These are phyloP conservation scores for Mikania micrantha DNA, from an alignment of 129 eudicot species.

Conservation along the genomic window DNA sequence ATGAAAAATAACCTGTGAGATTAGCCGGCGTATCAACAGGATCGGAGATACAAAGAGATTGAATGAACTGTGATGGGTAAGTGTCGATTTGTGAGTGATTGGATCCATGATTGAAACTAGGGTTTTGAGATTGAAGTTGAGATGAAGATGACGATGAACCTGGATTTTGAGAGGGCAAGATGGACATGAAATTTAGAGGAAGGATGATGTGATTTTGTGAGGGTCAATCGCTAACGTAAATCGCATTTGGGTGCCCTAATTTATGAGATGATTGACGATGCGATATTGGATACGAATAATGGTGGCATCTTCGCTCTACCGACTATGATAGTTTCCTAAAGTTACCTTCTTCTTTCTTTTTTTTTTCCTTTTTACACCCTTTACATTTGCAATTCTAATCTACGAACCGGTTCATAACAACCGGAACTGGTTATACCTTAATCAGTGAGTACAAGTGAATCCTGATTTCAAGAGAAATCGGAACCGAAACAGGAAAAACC, in stretches of 20 bases:
- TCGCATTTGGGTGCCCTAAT: neutral
- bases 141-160: constrained; percentile 59
- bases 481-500: no score
- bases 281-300: constrained; percentile 3
- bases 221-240: constrained; percentile 14
- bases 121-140: constrained; percentile 29
- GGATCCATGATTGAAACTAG: constrained; percentile 57
- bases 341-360: neutral
- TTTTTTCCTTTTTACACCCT: neutral
- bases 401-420: no score
- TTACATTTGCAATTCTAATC: neutral
- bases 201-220: neutral
- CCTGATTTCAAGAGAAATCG: no score
- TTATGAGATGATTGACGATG: neutral
- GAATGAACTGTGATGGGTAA: constrained; percentile 12
- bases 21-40: neutral
- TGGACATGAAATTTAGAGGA: constrained; percentile 76
- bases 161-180: constrained; percentile 75
- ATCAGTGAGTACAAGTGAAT: no score
- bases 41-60: constrained; percentile 36
- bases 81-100: constrained; percentile 14
- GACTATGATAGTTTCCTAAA: neutral
- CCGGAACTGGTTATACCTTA: no score
- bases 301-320: constrained; percentile 13
- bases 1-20: constrained; percentile 25